Evolutionary conservation across 495 filamentous ascomycete genomes (phyloP), one percentile per base, ranked within the genome.

Genomic region (Aspergillus affinis): DNA sequence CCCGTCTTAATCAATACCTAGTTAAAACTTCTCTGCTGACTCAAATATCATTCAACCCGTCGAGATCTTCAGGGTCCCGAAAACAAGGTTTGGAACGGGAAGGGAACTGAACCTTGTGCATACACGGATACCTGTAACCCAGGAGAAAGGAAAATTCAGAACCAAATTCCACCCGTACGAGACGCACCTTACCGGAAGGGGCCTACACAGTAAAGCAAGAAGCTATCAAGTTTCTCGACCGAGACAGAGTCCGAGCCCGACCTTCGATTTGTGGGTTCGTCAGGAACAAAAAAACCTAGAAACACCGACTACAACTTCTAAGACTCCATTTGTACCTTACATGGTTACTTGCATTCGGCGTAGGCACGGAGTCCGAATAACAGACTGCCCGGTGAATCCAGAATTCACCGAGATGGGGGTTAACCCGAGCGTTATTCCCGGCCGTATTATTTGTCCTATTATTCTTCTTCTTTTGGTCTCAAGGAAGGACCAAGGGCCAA

Each of bases 31-130:
- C 20, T 55, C 10, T 48, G 45, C 44, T 48, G 54, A 47, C 20
- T 56, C 54, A 56, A 48, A 47, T 18, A 58, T 54, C 26, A 36
- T 26, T 26, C 21, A 19, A 27, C 9, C 51, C 26, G 23, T 54
- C 56, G 47, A 48, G 56, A 58, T 58, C 56, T 58, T 58, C 56
- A 58, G 56, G 56, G 56, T 58, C 56, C 56, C 30, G 48, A 52
- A 49, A 49, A 48, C 26, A 56, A 48, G 45, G 41, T 56, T 54
- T 54, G 52, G 32, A 44, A 54, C 52, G 32, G 52, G 52, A 54
- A 54, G 12, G 12, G 10, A 41, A 5, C 29, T 32, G 36, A 41
- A 17, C 36, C 36, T 41, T 15, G 36, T 41, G 12, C 36, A 15
- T 41, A 41, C 32, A 36, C 12, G 36, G 36, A 41, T 41, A 41